phyloP scores from a whole-genome alignment of 2,329 filamentous ascomycete genomes.

The Curvularia sp. region DNA sequence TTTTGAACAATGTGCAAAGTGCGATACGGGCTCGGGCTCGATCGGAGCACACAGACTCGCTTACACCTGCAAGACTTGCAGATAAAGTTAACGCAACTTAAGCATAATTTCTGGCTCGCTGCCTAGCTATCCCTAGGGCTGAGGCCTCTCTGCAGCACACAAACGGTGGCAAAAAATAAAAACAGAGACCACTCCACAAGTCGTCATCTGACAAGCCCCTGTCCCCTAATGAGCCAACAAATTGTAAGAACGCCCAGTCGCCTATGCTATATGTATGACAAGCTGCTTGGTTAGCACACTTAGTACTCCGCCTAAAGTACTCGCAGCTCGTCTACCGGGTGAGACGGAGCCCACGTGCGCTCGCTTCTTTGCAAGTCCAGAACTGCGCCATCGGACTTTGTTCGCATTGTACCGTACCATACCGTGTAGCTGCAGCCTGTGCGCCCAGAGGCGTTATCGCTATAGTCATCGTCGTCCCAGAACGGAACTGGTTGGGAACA shows the following conservation, averaged over 20 bases:
- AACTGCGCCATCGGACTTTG: background rate
- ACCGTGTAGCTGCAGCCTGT: background rate
- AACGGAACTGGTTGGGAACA: background rate
- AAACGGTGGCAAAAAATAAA: background rate
- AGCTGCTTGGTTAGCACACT: background rate
- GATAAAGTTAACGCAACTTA: slow-evolving; percentile 50
- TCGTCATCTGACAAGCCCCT: slow-evolving; percentile 1
- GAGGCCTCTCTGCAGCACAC: slow-evolving; percentile 10
- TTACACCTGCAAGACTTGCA: slow-evolving; percentile 38
- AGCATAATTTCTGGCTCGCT: slow-evolving; percentile 47
- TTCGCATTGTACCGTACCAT: background rate
- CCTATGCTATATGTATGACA: background rate
- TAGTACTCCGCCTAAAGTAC: background rate
- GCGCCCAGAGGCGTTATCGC: background rate
- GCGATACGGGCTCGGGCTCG: slow-evolving; percentile 9
- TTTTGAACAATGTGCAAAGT: background rate
- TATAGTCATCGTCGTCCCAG: background rate
- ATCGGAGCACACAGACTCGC: slow-evolving; percentile 34
- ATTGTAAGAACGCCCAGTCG: background rate
- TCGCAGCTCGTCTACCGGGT: background rate
- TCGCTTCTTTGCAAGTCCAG: background rate
- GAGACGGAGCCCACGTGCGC: background rate
- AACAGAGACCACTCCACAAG: background rate
- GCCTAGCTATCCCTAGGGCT: slow-evolving; percentile 27
- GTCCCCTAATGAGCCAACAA: background rate